phyloP scores from a whole-genome alignment of 1,284 basidiomycete species.

The Quambalaria eucalypti region DNA sequence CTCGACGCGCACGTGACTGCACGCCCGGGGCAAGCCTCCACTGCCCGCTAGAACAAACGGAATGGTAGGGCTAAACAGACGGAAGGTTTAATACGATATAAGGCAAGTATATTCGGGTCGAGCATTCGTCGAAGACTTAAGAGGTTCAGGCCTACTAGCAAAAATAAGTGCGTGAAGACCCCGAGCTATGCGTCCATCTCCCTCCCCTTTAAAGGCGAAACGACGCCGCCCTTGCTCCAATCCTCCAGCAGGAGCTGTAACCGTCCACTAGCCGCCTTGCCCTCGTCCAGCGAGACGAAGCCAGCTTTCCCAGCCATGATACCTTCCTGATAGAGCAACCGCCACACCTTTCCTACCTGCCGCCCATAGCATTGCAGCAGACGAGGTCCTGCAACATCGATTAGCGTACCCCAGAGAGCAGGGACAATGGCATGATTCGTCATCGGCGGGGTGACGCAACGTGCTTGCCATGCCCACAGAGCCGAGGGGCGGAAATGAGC shows the following conservation, averaged over 20 bases:
- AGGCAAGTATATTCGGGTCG: too few relatives aligned
- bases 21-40: too few relatives aligned
- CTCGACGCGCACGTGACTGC: too few relatives aligned
- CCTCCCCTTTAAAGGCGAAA: conserved; percentile 5
- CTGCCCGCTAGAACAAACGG: too few relatives aligned
- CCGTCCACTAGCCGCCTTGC: conserved; percentile 32
- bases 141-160: too few relatives aligned
- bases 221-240: conserved; percentile 30
- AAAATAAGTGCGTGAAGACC: too few relatives aligned
- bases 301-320: conserved; percentile 19
- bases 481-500: conserved; percentile 21
- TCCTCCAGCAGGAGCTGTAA: conserved; percentile 44
- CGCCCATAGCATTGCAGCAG: conserved; percentile 23
- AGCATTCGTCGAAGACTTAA: too few relatives aligned
- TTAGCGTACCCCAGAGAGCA: conserved; percentile 31
- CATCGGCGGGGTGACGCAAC: conserved; percentile 27
- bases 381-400: conserved; percentile 33
- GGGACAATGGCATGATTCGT: conserved; percentile 30
- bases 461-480: conserved; percentile 40
- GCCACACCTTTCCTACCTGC: conserved; percentile 33
- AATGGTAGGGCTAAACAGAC: too few relatives aligned
- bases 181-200: conserved; percentile 14
- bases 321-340: conserved; percentile 28
- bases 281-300: conserved; percentile 17
- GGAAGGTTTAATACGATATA: too few relatives aligned